Base-by-base conservation (phyloP, 1,139 yeast species). In the Yamadazyma triangularis region DNA sequence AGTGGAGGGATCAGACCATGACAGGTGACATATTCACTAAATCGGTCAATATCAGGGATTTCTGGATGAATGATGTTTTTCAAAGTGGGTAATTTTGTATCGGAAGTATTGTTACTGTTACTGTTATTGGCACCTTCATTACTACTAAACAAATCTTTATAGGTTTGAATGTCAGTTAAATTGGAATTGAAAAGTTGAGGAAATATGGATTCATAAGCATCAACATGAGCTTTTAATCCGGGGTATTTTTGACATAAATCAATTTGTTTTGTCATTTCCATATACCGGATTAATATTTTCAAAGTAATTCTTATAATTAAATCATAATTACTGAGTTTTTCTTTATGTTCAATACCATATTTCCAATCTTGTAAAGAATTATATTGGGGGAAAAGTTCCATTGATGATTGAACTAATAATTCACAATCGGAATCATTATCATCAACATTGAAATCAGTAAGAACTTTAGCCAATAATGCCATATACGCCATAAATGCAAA, bases 401-500 rank as follows among this genome's bases (percentile, higher is more conserved):
- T 35, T 1, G 52, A 41, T 7, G 39, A 37, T 15, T 42, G 33
- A 22, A 58, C 48, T 28, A 66, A 47, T 20, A 64, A 41, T 21
- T 50, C 42, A 13, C 58, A 39, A 43, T 67, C 72, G 11, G 39
- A 36, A 15, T 40, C 39, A 1, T 52, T 38, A 4, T 53, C 61
- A 2, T 53, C 47, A 8, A 46, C 42, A 4, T 44, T 42, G 1
- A 64, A 61, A 24, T 50, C 47, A 32, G 52, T 53, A 23, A 65
- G 40, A 25, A 60, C 51, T 9, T 57, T 44, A 0, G 61, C 56
- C 3, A 58, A 34, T 4, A 66, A 33, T 14, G 49, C 48, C 20
- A 64, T 42, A 32, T 54, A 62, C 4, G 70, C 71, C 13, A 56
- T 43, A 11, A 58, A 45, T 0, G 66, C 61, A 32, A 42, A 60